Evolutionary conservation across 2,329 filamentous ascomycete genomes (phyloP).

Genomic region (Penicillium brasilianum): DNA sequence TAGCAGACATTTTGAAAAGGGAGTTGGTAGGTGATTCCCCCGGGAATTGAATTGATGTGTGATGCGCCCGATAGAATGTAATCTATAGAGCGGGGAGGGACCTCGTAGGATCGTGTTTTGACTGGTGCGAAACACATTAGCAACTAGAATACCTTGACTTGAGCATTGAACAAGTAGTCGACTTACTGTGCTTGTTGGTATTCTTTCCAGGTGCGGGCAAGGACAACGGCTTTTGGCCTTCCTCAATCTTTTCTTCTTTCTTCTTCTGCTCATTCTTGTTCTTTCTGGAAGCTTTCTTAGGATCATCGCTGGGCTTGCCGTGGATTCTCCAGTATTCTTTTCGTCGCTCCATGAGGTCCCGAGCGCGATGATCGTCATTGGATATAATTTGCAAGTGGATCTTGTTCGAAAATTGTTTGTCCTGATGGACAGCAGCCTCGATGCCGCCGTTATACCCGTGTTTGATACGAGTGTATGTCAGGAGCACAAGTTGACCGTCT

Average conservation of each 20-base stretch:
- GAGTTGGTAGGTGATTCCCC: constrained; percentile 54
- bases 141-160: not conserved
- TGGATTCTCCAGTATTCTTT: constrained; percentile 65
- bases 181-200: constrained; percentile 51
- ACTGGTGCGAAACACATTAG: constrained; percentile 44
- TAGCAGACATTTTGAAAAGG: constrained; percentile 79
- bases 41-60: constrained; percentile 54
- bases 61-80: constrained; percentile 56
- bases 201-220: constrained; percentile 34
- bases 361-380: constrained; percentile 52
- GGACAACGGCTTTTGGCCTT: constrained; percentile 34
- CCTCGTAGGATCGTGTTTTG: constrained; percentile 51
- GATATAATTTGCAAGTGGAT: constrained; percentile 64
- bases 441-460: constrained; percentile 61
- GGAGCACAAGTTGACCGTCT: constrained; percentile 64
- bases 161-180: not conserved
- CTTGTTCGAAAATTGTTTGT: constrained; percentile 57
- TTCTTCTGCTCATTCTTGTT: constrained; percentile 37
- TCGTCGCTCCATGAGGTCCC: constrained; percentile 67
- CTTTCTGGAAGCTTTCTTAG: constrained; percentile 43
- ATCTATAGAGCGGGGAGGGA: constrained; percentile 46
- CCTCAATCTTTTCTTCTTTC: constrained; percentile 35
- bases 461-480: constrained; percentile 77
- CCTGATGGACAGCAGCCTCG: constrained; percentile 73
- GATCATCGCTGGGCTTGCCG: constrained; percentile 46